Conservation (phyloP, 345 rosid genomes). For the Eucalyptus sideroxylon region DNA sequence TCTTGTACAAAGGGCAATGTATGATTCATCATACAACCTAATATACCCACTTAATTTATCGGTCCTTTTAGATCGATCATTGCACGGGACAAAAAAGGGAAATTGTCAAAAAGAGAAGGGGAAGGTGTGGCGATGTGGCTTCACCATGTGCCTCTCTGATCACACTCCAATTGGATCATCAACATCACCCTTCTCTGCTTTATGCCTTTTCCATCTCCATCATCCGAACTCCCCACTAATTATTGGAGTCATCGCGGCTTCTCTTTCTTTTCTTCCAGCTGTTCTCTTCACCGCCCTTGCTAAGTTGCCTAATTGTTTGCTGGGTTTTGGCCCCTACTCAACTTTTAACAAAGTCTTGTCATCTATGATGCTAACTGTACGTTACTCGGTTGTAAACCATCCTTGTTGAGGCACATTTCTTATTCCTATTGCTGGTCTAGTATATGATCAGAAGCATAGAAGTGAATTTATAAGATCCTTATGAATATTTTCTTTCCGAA, state of each 20-base stretch:
- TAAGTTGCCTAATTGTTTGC: not conserved
- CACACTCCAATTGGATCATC: constrained; percentile 22
- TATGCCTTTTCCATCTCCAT: constrained; percentile 6
- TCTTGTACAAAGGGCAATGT: not conserved
- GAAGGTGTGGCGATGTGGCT: constrained; percentile 12
- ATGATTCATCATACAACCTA: not conserved
- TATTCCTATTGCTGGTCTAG: not conserved
- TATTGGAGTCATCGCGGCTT: constrained; percentile 8
- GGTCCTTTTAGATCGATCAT: not conserved
- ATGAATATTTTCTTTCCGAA: not conserved
- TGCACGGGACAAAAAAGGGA: not conserved
- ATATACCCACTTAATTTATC: not conserved
- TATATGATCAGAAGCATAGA: not conserved
- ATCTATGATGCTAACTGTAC: not conserved
- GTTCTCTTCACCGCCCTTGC: constrained; percentile 12
- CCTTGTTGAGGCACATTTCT: not conserved
- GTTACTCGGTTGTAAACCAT: not conserved
- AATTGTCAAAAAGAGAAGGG: not conserved
- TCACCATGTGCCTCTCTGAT: constrained; percentile 53
- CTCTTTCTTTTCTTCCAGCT: not conserved
- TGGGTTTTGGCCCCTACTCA: not conserved
- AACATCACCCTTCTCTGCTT: constrained; percentile 32
- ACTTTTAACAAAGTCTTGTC: not conserved
- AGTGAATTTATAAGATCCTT: not conserved
- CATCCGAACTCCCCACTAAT: constrained; percentile 17